phyloP scores from a whole-genome alignment of 1,139 yeast species.

The Sugiyamaella japonica region DNA sequence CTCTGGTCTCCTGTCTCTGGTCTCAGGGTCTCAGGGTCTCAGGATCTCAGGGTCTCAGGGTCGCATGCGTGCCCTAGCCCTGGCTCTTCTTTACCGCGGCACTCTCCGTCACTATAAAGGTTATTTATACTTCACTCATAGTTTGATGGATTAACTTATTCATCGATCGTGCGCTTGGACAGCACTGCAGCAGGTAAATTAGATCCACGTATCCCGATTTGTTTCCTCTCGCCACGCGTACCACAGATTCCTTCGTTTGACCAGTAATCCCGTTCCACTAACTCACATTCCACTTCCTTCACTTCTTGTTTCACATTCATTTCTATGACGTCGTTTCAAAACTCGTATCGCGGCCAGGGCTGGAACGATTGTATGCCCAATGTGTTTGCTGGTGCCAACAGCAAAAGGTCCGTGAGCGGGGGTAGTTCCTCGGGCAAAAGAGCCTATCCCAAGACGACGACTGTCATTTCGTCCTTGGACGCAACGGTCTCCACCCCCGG shows the following conservation, averaged over 20 bases:
- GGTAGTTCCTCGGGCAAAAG: neutral
- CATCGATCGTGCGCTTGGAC: too few species aligned
- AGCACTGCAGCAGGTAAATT: too few species aligned
- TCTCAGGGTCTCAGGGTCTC: too few species aligned
- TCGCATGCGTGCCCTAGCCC: neutral
- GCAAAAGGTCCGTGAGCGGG: slow-evolving; percentile 10
- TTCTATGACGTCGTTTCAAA: slow-evolving; percentile 35
- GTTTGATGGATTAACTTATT: too few species aligned
- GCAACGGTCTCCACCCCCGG: neutral
- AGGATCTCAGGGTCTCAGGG: too few species aligned
- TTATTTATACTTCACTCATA: too few species aligned
- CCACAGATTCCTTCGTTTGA: too few species aligned
- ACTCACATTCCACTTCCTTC: neutral
- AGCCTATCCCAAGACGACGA: slow-evolving; percentile 13
- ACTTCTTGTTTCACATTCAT: neutral
- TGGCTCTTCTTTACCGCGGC: neutral
- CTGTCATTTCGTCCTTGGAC: slow-evolving; percentile 1
- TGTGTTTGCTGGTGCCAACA: slow-evolving; percentile 23
- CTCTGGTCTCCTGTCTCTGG: too few species aligned
- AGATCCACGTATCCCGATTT: too few species aligned
- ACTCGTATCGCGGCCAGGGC: slow-evolving; percentile 39
- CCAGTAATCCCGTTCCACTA: too few species aligned
- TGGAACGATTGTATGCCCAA: slow-evolving; percentile 44
- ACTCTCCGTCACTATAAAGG: too few species aligned
- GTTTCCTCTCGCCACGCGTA: too few species aligned